Evolutionary conservation across 225 moss, liverwort and hornwort species (phyloP).

Genomic region (Rhytidiadelphus loreus): DNA sequence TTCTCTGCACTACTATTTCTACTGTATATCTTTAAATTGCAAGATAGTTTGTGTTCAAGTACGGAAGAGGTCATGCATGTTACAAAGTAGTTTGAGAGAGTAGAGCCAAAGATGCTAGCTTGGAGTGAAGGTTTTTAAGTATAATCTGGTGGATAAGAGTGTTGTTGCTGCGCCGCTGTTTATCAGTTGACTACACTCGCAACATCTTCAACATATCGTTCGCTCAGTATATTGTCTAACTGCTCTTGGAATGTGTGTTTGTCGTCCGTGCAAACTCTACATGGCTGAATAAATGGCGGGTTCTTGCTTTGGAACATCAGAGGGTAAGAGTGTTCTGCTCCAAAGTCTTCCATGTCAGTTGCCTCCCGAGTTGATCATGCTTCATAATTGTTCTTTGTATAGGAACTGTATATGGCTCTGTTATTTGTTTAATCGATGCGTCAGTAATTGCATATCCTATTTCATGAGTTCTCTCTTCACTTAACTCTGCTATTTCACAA

Average conservation of each 20-base stretch:
- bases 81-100: background rate
- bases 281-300: background rate
- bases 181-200: background rate
- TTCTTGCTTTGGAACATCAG: slow-evolving; percentile 7
- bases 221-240: background rate
- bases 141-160: background rate
- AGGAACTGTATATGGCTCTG: background rate
- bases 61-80: background rate
- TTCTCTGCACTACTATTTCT: background rate
- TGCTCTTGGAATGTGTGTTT: slow-evolving; percentile 14
- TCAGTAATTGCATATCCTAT: background rate
- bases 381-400: background rate
- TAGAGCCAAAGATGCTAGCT: background rate
- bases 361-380: background rate
- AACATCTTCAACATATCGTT: background rate
- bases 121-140: background rate
- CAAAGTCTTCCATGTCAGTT: background rate
- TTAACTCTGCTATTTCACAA: background rate
- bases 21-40: background rate
- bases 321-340: slow-evolving; percentile 26
- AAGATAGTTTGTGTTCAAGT: background rate
- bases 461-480: background rate
- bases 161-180: background rate
- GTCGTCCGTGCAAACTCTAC: slow-evolving; percentile 5
- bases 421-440: background rate